Conservation (phyloP, 2,329 filamentous ascomycete species). For the Verticillium longisporum region DNA sequence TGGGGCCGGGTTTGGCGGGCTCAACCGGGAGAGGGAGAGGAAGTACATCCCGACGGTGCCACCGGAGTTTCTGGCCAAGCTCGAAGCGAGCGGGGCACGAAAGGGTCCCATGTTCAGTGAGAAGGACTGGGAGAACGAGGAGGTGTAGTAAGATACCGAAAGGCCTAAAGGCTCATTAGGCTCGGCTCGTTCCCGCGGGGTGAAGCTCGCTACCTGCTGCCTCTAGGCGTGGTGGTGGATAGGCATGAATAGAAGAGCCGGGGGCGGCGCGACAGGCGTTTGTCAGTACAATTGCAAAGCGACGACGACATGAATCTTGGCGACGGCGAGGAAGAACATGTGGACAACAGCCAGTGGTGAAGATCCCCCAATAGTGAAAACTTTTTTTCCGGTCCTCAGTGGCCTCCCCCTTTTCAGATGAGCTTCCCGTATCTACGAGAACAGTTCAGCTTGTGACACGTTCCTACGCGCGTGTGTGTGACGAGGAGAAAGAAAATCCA, state of each 20-base stretch:
- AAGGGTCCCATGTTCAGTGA: slow-evolving; percentile 53
- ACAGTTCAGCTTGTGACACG: neutral
- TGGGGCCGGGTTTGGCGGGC: slow-evolving; percentile 86
- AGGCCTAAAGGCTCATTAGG: neutral
- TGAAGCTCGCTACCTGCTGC: neutral
- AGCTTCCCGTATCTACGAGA: neutral
- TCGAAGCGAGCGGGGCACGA: slow-evolving; percentile 56
- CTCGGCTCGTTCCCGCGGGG: too few relatives aligned
- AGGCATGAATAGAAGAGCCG: neutral
- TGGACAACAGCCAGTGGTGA: neutral
- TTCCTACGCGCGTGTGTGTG: neutral
- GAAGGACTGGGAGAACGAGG: slow-evolving; percentile 62
- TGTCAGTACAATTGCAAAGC: neutral
- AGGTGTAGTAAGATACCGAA: slow-evolving; percentile 30
- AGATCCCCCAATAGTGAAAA: neutral
- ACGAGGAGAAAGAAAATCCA: too few relatives aligned
- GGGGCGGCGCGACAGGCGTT: neutral
- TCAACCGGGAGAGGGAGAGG: slow-evolving; percentile 83
- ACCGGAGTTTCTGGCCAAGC: slow-evolving; percentile 82
- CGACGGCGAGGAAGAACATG: neutral
- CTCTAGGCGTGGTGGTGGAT: neutral
- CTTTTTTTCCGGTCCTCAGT: too few relatives aligned
- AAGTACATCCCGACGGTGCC: slow-evolving; percentile 97
- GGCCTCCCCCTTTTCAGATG: neutral
- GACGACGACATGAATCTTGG: neutral